These are phyloP conservation scores for Lasiosphaeria hispida DNA, from an alignment of 495 filamentous ascomycete species.

Conservation along the genomic window DNA sequence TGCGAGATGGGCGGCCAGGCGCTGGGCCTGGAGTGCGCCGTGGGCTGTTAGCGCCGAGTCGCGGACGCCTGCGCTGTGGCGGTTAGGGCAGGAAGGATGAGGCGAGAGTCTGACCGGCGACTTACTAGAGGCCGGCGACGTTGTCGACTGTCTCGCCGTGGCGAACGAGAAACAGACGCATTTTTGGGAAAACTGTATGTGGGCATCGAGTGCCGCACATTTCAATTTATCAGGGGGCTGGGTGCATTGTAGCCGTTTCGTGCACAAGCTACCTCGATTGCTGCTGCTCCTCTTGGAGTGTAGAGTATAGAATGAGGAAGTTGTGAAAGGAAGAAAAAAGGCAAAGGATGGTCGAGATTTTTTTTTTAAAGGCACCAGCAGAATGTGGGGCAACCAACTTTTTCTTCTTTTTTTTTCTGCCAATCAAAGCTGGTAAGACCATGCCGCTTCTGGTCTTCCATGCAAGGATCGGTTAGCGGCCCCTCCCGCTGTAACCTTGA, in stretches of 20 bases:
- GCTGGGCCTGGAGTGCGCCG: conserved; percentile 70
- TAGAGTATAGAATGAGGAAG: not conserved
- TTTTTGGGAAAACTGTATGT: conserved; percentile 22
- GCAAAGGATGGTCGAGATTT: not conserved
- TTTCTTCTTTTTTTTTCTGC: too few relatives aligned
- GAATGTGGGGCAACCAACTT: not conserved
- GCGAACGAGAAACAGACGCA: conserved; percentile 76
- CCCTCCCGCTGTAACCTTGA: too few relatives aligned
- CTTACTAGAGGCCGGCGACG: conserved; percentile 71
- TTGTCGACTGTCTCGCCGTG: conserved; percentile 91
- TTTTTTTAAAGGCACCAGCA: not conserved
- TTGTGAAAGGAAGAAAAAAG: not conserved
- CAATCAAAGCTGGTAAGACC: not conserved
- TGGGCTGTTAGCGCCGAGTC: conserved; percentile 82
- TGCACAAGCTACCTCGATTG: not conserved
- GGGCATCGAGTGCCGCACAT: conserved; percentile 7
- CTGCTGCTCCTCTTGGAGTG: not conserved
- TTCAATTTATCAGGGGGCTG: not conserved
- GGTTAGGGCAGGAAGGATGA: conserved; percentile 23
- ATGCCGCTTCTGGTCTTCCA: too few relatives aligned
- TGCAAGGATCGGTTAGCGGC: too few relatives aligned
- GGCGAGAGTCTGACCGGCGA: not conserved
- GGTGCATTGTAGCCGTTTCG: conserved; percentile 2
- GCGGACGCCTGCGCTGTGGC: conserved; percentile 66
- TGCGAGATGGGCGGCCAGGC: conserved; percentile 60